Base-by-base conservation (phyloP, 345 rosid species). In the Brassica incana region DNA sequence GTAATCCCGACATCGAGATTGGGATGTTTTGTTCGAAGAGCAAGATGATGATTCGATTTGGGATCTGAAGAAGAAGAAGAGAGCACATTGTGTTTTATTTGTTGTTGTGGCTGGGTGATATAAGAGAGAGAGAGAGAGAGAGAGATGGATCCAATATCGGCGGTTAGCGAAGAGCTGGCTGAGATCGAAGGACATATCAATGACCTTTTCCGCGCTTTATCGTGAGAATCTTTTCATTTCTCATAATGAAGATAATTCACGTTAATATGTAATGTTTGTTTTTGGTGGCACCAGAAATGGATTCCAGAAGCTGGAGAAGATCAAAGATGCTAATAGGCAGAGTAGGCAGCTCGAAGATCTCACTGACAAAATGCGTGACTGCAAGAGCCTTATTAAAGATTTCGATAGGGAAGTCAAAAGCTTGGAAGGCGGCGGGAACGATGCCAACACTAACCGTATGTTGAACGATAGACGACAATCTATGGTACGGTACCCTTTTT, bases 271-370 rank as follows among this genome's bases (percentile, higher is more conserved):
- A 18, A 8, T 8, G 27, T 15, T 54, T 6, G 7, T 0, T 12
- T 1, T 15, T 38, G 8, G 38, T 9, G 50, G 50, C 1, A 50
- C 6, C 86, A 94, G 98, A 74, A 92, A 90, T 88, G 98, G 97
- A 5, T 94, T 95, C 83, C 97, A 93, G 86, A 95, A 91, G 85
- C 82, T 95, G 86, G 98, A 95, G 77, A 95, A 95, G 86, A 86
- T 95, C 63, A 95, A 95, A 87, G 99, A 95, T 83, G 87, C 85
- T 25, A 95, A 72, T 78, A 88, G 99, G 78, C 95, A 91, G 80
- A 89, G 95, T 72, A 89, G 97, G 81, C 98, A 95, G 85, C 86
- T 95, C 71, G 97, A 95, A 80, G 99, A 95, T 77, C 97, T 95
- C 77, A 90, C 98, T 0, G 97, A 84, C 50, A 93, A 87, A 84